phyloP scores from a whole-genome alignment of 2,329 filamentous ascomycete species.

The Colletotrichum sp. region DNA sequence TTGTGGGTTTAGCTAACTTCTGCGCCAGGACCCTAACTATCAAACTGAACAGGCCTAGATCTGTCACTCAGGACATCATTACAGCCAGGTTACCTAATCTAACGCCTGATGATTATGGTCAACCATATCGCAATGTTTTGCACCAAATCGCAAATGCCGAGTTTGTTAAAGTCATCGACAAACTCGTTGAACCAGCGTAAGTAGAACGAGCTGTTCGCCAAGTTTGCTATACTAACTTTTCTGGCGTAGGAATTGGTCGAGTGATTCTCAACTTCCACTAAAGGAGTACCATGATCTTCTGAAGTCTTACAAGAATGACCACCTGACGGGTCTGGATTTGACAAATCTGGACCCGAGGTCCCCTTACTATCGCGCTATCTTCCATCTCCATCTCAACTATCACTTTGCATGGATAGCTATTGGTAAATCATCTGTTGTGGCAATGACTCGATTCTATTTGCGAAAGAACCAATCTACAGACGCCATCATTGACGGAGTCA shows the following conservation, averaged over 20 bases:
- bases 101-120: neutral
- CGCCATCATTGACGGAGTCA: neutral
- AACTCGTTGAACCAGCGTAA: conserved; percentile 28
- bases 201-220: neutral
- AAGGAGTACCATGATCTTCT: conserved; percentile 24
- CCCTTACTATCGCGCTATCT: conserved; percentile 32
- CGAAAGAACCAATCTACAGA: conserved; percentile 11
- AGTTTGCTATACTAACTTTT: neutral
- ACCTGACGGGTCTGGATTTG: conserved; percentile 29
- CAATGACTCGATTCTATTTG: conserved; percentile 22
- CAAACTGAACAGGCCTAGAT: conserved; percentile 27
- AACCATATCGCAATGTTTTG: conserved; percentile 25
- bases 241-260: neutral
- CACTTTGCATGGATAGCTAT: conserved; percentile 39
- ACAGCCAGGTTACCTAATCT: conserved; percentile 18
- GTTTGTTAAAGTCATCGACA: conserved; percentile 33
- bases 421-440: conserved; percentile 35
- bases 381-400: conserved; percentile 39
- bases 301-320: conserved; percentile 32
- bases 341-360: conserved; percentile 29
- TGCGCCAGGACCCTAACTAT: conserved; percentile 21
- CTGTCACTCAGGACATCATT: conserved; percentile 24
- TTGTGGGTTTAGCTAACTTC: neutral
- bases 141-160: conserved; percentile 33
- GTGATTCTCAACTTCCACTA: neutral